Conservation (phyloP, 139 green algal species). For the Diplosphaera chodatii region DNA sequence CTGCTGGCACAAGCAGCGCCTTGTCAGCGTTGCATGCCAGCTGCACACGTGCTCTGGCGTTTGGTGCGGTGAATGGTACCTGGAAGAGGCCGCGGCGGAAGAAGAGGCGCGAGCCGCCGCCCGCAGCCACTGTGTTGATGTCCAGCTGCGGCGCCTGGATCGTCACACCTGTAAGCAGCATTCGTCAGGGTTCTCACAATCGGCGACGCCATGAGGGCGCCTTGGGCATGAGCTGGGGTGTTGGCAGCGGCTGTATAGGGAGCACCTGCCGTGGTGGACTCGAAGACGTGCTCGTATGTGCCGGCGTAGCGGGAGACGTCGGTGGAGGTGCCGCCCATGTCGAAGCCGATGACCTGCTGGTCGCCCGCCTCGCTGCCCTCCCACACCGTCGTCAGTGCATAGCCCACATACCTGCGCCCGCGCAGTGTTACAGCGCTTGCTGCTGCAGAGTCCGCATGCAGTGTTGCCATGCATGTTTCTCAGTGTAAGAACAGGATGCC, state of each 20-base stretch:
- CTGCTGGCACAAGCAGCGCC: no score
- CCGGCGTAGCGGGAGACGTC: conserved; percentile 90
- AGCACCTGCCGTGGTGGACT: conserved; percentile 87
- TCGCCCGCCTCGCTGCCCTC: conserved; percentile 17
- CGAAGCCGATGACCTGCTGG: conserved; percentile 90
- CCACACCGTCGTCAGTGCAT: conserved; percentile 76
- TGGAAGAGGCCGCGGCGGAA: conserved; percentile 54
- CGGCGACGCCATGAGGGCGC: no score
- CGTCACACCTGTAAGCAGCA: conserved; percentile 31
- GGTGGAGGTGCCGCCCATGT: conserved; percentile 91
- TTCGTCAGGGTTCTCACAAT: no score
- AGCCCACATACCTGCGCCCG: conserved; percentile 84
- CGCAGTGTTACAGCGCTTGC: no score
- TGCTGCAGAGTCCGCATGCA: no score
- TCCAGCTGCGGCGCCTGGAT: conserved; percentile 90
- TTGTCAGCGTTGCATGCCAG: no score
- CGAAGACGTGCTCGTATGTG: conserved; percentile 85
- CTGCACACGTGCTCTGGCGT: no score
- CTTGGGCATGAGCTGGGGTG: no score
- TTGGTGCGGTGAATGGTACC: no score
- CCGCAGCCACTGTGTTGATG: conserved; percentile 97
- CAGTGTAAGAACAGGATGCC: no score
- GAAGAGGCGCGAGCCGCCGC: conserved; percentile 81
- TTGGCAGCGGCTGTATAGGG: no score
- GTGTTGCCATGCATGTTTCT: no score